These are phyloP conservation scores for Tuber aestivum DNA, from an alignment of 495 filamentous ascomycete genomes.

Conservation along the genomic window DNA sequence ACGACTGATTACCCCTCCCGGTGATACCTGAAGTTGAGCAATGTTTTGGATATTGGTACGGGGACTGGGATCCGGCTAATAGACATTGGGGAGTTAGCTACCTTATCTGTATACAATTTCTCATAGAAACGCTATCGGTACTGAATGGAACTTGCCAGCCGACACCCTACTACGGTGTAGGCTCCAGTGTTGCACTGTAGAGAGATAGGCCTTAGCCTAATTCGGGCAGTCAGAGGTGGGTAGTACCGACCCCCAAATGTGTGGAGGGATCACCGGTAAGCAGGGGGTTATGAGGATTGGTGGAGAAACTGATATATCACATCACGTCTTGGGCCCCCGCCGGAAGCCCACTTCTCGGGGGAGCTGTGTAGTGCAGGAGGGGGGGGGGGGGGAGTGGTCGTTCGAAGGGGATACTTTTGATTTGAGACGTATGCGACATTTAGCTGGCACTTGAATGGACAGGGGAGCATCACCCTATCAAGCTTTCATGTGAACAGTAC, in stretches of 20 bases:
- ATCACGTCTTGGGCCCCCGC: too few species aligned
- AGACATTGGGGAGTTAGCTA: too few species aligned
- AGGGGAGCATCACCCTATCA: slow-evolving; percentile 12
- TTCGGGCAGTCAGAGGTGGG: background rate
- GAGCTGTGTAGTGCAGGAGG: slow-evolving; percentile 35
- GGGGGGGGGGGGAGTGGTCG: slow-evolving; percentile 44
- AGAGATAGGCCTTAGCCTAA: background rate
- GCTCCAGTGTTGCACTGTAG: too few species aligned
- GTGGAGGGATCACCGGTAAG: background rate
- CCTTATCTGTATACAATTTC: too few species aligned
- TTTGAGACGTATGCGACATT: slow-evolving; percentile 42
- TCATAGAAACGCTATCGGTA: too few species aligned
- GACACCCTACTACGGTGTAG: background rate
- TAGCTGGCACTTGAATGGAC: slow-evolving; percentile 26
- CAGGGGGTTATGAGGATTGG: background rate
- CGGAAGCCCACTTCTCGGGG: too few species aligned
- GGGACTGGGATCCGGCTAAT: too few species aligned
- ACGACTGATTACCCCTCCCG: too few species aligned
- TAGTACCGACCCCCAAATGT: background rate
- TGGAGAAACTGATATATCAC: too few species aligned
- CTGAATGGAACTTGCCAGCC: background rate
- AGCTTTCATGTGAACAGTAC: slow-evolving; percentile 41
- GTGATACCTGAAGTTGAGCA: too few species aligned
- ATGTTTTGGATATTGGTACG: too few species aligned
- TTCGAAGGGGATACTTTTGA: slow-evolving; percentile 44